These are phyloP conservation scores for Vigna angularis DNA, from an alignment of 306 rosid genomes.

Conservation along the genomic window DNA sequence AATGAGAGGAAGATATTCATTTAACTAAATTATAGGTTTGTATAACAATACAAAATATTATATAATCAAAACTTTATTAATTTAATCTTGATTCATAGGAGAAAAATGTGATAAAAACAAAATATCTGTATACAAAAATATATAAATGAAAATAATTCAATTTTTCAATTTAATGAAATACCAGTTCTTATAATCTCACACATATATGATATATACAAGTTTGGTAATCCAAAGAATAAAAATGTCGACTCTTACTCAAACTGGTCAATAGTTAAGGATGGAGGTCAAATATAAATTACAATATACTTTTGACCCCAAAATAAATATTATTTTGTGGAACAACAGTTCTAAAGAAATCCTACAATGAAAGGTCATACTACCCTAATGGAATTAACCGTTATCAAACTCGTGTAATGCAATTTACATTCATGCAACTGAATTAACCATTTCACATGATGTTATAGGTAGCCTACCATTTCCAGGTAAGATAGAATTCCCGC, in stretches of 20 bases:
- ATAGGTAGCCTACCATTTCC: not conserved
- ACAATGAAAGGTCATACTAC: not conserved
- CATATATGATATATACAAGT: too few species aligned
- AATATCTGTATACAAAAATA: too few species aligned
- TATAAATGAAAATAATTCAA: too few species aligned
- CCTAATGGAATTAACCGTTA: not conserved
- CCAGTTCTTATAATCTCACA: not conserved
- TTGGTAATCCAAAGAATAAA: not conserved
- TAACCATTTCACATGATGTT: conserved; percentile 30
- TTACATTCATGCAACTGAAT: conserved; percentile 10
- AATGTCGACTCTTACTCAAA: not conserved
- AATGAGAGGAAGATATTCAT: too few species aligned
- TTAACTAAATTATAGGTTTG: too few species aligned
- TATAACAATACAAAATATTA: too few species aligned
- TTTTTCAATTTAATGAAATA: not conserved
- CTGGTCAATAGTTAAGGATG: not conserved
- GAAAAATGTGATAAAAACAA: too few species aligned
- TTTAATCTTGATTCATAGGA: too few species aligned
- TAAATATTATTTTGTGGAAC: not conserved
- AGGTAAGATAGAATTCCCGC: conserved; percentile 8
- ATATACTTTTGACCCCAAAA: not conserved
- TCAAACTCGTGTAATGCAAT: conserved; percentile 1
- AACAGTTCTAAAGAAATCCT: conserved; percentile 17
- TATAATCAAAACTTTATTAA: too few species aligned
- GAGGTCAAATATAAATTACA: not conserved